A percentile compares a stretch with the other conserved stretches of the same genome.
These are phyloP conservation scores for Aspergillus sclerotiicarbonarius DNA, from an alignment of 495 filamentous ascomycete genomes.

Conservation along the genomic window DNA sequence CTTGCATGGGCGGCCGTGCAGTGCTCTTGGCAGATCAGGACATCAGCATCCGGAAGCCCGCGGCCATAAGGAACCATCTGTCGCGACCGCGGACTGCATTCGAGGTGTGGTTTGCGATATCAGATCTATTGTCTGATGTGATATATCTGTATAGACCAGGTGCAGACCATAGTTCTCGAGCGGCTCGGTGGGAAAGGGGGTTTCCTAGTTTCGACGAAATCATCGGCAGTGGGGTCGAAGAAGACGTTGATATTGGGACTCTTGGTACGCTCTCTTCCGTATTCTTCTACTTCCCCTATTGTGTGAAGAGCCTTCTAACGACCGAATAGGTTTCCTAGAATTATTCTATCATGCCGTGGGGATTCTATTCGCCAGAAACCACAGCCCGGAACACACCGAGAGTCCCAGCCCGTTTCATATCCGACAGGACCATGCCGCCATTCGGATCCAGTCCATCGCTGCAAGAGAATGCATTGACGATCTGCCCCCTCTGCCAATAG, in stretches of 20 bases:
- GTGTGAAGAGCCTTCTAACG: no score
- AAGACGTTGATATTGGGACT: slow-evolving; percentile 28
- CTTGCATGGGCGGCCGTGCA: slow-evolving; percentile 62
- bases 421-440: slow-evolving; percentile 62
- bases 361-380: slow-evolving; percentile 55
- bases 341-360: slow-evolving; percentile 69
- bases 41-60: slow-evolving; percentile 42
- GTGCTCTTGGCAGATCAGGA: slow-evolving; percentile 66
- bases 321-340: slow-evolving; percentile 60
- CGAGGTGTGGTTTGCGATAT: slow-evolving; percentile 53
- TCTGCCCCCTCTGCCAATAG: slow-evolving; percentile 59
- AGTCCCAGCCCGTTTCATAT: slow-evolving; percentile 49
- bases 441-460: slow-evolving; percentile 62
- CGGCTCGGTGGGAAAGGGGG: slow-evolving; percentile 46
- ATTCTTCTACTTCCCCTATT: slow-evolving; percentile 1
- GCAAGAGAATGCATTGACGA: slow-evolving; percentile 50
- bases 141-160: slow-evolving; percentile 66
- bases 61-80: neutral
- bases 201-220: slow-evolving; percentile 69
- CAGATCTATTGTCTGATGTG: slow-evolving; percentile 58
- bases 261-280: no score
- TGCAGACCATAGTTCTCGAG: slow-evolving; percentile 40
- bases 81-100: slow-evolving; percentile 32
- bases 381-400: slow-evolving; percentile 34
- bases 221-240: slow-evolving; percentile 45